Percentiles rank a stretch among this genome's conserved stretches.
Evolutionary conservation across 345 rosid species (phyloP).

Genomic region (Rhizophora apiculata): DNA sequence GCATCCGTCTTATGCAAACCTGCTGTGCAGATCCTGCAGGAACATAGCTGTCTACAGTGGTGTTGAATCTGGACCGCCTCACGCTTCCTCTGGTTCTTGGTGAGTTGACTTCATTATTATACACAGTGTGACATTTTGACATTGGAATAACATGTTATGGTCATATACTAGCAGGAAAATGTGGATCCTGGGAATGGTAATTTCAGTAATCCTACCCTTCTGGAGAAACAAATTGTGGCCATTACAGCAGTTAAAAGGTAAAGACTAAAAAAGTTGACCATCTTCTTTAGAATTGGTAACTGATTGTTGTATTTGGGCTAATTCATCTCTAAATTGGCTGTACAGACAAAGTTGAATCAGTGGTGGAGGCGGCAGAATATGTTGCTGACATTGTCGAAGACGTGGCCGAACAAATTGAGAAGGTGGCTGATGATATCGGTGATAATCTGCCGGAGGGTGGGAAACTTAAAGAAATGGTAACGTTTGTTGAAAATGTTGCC

Average conservation of each 20-base stretch:
- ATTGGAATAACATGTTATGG: not conserved
- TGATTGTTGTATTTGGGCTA: not conserved
- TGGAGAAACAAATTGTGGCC: slow-evolving; percentile 42
- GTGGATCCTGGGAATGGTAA: slow-evolving; percentile 45
- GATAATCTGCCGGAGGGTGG: slow-evolving; percentile 45
- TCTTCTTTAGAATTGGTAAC: not conserved
- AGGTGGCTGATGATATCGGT: slow-evolving; percentile 46
- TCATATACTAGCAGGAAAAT: slow-evolving; percentile 36
- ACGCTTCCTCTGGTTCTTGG: slow-evolving; percentile 29
- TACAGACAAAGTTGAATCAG: slow-evolving; percentile 37
- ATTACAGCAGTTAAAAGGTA: slow-evolving; percentile 35
- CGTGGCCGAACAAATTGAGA: slow-evolving; percentile 48
- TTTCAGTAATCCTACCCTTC: slow-evolving; percentile 42
- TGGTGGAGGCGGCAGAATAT: slow-evolving; percentile 32
- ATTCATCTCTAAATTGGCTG: not conserved
- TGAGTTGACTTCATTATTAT: not conserved
- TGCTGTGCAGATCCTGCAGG: slow-evolving; percentile 16
- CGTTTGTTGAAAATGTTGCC: slow-evolving; percentile 38
- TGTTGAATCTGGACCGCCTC: slow-evolving; percentile 22
- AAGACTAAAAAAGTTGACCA: not conserved
- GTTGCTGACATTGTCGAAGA: slow-evolving; percentile 42
- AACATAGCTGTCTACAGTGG: slow-evolving; percentile 24
- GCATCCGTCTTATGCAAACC: not conserved
- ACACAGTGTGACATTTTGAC: too few relatives aligned
- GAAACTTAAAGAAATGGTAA: slow-evolving; percentile 27